Evolutionary conservation across 2,329 filamentous ascomycete genomes (phyloP).

Genomic region (Xylaria sp.): DNA sequence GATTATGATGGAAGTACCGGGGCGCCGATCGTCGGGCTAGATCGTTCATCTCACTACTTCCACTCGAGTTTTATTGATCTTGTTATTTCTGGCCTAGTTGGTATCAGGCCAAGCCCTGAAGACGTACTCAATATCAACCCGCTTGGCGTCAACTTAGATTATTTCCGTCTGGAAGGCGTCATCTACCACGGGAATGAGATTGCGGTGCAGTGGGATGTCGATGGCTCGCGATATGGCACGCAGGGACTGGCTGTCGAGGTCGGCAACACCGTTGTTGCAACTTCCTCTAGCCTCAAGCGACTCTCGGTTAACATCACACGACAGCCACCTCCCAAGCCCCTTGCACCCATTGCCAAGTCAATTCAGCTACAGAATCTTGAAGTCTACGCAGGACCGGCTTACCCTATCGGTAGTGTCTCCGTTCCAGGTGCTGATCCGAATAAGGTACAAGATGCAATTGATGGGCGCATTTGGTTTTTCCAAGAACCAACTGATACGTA

Average conservation of each 20-base stretch:
- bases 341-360: slow-evolving; percentile 22
- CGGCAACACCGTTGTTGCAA: slow-evolving; percentile 1
- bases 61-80: slow-evolving; percentile 35
- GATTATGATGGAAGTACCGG: slow-evolving; percentile 27
- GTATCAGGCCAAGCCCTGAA: slow-evolving; percentile 28
- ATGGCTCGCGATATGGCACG: slow-evolving; percentile 26
- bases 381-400: slow-evolving; percentile 13
- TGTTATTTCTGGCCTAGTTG: slow-evolving; percentile 32
- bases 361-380: slow-evolving; percentile 29
- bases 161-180: slow-evolving; percentile 32
- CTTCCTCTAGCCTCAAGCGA: slow-evolving; percentile 10
- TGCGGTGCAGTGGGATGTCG: slow-evolving; percentile 29
- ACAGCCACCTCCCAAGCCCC: slow-evolving; percentile 14
- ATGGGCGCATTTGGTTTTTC: slow-evolving; percentile 37
- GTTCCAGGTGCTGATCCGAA: slow-evolving; percentile 21
- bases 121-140: slow-evolving; percentile 30
- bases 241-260: slow-evolving; percentile 26
- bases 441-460: slow-evolving; percentile 35
- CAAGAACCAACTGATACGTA: slow-evolving; percentile 26
- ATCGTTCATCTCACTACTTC: slow-evolving; percentile 36
- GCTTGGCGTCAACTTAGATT: slow-evolving; percentile 17
- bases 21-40: slow-evolving; percentile 28
- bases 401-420: slow-evolving; percentile 30
- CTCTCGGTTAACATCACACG: slow-evolving; percentile 16
- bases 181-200: slow-evolving; percentile 35